Evolutionary conservation across 2,329 filamentous ascomycete genomes (phyloP), one percentile per base, ranked within the genome.

Genomic region (Colletotrichum spinosum): DNA sequence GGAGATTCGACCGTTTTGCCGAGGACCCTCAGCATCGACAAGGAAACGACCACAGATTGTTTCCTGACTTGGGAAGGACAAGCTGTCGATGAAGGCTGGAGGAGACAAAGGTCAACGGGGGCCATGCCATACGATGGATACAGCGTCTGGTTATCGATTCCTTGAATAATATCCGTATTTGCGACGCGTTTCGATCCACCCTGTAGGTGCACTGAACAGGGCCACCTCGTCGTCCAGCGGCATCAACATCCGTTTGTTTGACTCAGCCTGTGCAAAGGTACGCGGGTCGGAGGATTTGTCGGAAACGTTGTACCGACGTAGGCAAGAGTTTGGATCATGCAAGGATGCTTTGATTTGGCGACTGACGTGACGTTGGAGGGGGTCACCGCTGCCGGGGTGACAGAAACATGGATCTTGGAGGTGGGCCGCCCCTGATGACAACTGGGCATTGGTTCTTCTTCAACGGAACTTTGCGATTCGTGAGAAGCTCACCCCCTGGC

Each of bases 281-380:
- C 25, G 4, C 25, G 25, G 25, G 25, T 25, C 58, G 63, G 58
- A 66, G 53, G 45, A 62, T 57, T 66, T 57, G 48, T 53, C 48
- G 63, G 58, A 34, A 63, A 45, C 42, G 35, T 53, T 54, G 41
- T 33, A 49, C 37, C 63, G 52, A 62, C 58, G 52, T 39, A 44
- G 15, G 37, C 49, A 37, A 44, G 46, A 58, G 25, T 59, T 52
- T 49, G 52, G 35, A 41, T 25, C 45, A 38, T 25, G 33, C 45
- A 48, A 34, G 59, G 52, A 51, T 51, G 33, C n/a, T 50, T 55
- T 45, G 62, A 15, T 50, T 55, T 45, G 62, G 35, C 33, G 42
- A 49, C 52, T 65, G 62, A 65, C 58, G 58, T 65, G 62, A 62
- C 58, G 56, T 65, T 62, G 62, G 58, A 52, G 57, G 58, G 48